A percentile compares a stretch with the other conserved stretches of the same genome.
Conservation (phyloP, 768 basidiomycete genomes). For the Austroboletus festivus region DNA sequence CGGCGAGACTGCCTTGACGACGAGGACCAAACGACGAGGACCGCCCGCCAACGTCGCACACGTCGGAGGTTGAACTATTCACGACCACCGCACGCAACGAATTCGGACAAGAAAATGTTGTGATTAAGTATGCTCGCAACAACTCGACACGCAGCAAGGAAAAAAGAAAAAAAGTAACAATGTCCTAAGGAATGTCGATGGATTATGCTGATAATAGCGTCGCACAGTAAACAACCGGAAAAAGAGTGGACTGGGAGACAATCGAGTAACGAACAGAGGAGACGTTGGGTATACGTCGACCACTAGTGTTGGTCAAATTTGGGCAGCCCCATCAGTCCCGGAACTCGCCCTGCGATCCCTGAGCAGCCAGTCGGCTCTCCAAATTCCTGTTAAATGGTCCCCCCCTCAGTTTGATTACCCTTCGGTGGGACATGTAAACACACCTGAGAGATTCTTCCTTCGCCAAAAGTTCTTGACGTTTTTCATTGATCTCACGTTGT, state of each 20-base stretch:
- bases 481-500: slow-evolving; percentile 96
- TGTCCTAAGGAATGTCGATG: slow-evolving; percentile 35
- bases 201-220: slow-evolving; percentile 36
- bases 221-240: slow-evolving; percentile 32
- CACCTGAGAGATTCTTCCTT: slow-evolving; percentile 93
- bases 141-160: slow-evolving; percentile 24
- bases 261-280: slow-evolving; percentile 34
- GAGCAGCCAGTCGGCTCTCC: slow-evolving; percentile 87
- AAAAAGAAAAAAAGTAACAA: slow-evolving; percentile 27
- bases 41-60: slow-evolving; percentile 8
- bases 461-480: slow-evolving; percentile 92
- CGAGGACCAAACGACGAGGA: slow-evolving; percentile 9
- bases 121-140: slow-evolving; percentile 25
- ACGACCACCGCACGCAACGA: slow-evolving; percentile 7
- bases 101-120: slow-evolving; percentile 11
- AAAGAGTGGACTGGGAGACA: slow-evolving; percentile 35
- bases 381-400: slow-evolving; percentile 62
- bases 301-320: slow-evolving; percentile 22
- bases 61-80: slow-evolving; percentile 29
- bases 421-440: slow-evolving; percentile 19
- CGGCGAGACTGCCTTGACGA: neutral
- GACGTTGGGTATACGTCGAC: slow-evolving; percentile 35
- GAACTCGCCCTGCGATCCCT: slow-evolving; percentile 81
- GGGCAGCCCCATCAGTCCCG: slow-evolving; percentile 46
- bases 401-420: neutral